phyloP scores from a whole-genome alignment of 768 basidiomycete genomes.

The Boletus rex-veris region DNA sequence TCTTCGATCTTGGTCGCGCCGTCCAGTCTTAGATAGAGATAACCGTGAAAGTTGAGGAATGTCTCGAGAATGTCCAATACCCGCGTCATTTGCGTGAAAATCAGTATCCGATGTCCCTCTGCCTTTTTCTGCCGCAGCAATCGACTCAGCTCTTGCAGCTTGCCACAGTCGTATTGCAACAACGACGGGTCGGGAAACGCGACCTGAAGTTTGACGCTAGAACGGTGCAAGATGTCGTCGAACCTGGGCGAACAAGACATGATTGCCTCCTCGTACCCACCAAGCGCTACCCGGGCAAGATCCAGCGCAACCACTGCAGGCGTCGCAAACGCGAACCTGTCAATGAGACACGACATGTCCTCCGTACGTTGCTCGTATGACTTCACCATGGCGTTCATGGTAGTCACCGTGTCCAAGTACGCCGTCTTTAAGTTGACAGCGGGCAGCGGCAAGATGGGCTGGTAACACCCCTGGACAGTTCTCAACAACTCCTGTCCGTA shows the following conservation, averaged over 20 bases:
- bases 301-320: constrained; percentile 76
- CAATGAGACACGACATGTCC: constrained; percentile 50
- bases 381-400: constrained; percentile 50
- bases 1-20: constrained; percentile 96
- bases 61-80: constrained; percentile 93
- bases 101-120: constrained; percentile 85
- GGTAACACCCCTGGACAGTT: constrained; percentile 36
- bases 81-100: constrained; percentile 97
- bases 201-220: constrained; percentile 82
- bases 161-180: constrained; percentile 94
- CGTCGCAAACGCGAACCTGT: constrained; percentile 77
- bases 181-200: constrained; percentile 90
- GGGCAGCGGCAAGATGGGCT: constrained; percentile 52
- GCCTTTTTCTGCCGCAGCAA: constrained; percentile 81
- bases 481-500: constrained; percentile 45
- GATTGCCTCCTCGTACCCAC: constrained; percentile 36
- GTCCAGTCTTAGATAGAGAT: constrained; percentile 91
- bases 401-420: constrained; percentile 43
- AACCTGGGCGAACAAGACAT: constrained; percentile 43
- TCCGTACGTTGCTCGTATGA: constrained; percentile 61
- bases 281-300: constrained; percentile 59
- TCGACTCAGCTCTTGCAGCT: constrained; percentile 79
- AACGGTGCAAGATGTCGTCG: constrained; percentile 65
- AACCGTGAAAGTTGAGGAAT: constrained; percentile 89
- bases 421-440: constrained; percentile 35